Base-by-base conservation (phyloP, 768 basidiomycete genomes). In the Kwoniella bestiolae region DNA sequence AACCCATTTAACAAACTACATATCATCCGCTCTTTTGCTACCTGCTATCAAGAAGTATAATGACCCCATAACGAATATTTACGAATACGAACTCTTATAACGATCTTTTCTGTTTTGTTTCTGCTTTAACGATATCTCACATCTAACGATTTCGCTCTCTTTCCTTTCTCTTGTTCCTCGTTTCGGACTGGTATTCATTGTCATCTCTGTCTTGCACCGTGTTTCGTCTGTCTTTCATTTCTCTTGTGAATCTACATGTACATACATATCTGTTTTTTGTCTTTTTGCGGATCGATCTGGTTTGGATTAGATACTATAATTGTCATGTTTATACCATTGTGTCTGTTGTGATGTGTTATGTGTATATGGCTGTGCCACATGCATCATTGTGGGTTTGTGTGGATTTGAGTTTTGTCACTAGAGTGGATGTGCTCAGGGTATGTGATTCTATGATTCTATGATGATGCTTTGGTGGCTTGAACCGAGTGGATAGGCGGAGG, bases 331-430 rank as follows among this genome's bases (percentile, higher is more conserved):
- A 26, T 51, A 9, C 29, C 28, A 29, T 12, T 53, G 14, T 53
- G 23, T 32, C 5, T 32, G 31, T 29, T 35, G 29, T 29, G n/a
- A 55, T 34, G 5, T 47, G 46, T 47, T 9, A 9, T 47, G 46
- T 21, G 31, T 55, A 55, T 55, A 55, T 29, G 52, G 52, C 52
- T 55, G 52, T 26, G 52, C 52, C 52, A 5, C 25, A 55, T 55
- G 52, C 52, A 55, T 55, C n/a, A 29, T 31, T n/a, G n/a, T n/a
- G n/a, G n/a, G n/a, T n/a, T n/a, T n/a, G n/a, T n/a, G n/a, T n/a
- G n/a, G n/a, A n/a, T n/a, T n/a, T n/a, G n/a, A n/a, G n/a, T n/a
- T 32, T 6, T n/a, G 52, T 38, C 18, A 38, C 8, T 12, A 16
- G 35, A 38, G 12, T 12, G 35, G 35, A n/a, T n/a, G n/a, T n/a